Evolutionary conservation across 169 alveolate species (phyloP), one percentile per base, ranked within the genome.

Genomic region (Eimeria sp.): DNA sequence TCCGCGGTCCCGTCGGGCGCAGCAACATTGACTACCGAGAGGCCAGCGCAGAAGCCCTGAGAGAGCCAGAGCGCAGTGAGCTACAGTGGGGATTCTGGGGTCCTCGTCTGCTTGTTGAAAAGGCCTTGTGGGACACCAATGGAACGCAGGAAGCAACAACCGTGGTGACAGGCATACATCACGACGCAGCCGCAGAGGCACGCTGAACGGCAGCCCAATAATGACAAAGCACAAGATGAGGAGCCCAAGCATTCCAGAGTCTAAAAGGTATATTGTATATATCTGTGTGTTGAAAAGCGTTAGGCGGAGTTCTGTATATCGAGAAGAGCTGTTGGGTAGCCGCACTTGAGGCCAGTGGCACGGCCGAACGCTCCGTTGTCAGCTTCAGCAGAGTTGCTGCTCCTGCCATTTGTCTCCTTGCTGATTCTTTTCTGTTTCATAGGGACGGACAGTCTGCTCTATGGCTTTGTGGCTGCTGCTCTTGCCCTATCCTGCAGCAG

Each of bases 41-140:
- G 88, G 88, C 63, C 88, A 6, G n/a, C 47, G 27, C 61, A 47
- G 88, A 40, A 78, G 65, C 88, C 58, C 45, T n/a, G 67, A 47
- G 6, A 47, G 61, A 4, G 63, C 65, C 25, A 11, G 63, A 7
- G 43, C 57, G 18, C 43, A 9, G 30, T 47, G 61, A 14, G 5
- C 30, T 22, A 25, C 6, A 16, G 34, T 1, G 22, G 3, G 6
- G 18, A 22, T 22, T n/a, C 65, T 78, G 20, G 16, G 43, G 25
- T 3, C 49, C 7, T 25, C 88, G 5, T 45, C 67, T 78, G 88
- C 63, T 10, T 49, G 18, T 6, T 78, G 63, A 47, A 20, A 40
- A 11, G 20, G 45, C 65, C 65, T 78, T 25, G n/a, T 45, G 40
- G 65, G 88, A n/a, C 65, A 22, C 63, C 40, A 22, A n/a, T 34